Evolutionary conservation across 768 basidiomycete species (phyloP).

Genomic region (Termitomyces sp.): DNA sequence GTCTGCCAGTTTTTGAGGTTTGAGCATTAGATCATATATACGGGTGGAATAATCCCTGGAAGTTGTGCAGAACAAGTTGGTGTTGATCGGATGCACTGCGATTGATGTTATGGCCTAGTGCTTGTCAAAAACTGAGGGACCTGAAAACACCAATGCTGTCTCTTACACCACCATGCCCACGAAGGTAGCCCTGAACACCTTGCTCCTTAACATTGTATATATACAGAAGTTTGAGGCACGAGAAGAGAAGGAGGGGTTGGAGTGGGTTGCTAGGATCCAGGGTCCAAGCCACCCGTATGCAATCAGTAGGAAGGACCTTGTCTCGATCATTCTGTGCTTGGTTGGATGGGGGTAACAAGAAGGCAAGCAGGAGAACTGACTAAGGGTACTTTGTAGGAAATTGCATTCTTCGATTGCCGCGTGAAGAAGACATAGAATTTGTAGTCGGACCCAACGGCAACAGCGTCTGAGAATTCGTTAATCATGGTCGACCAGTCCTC

Average conservation of each 20-base stretch:
- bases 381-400: slow-evolving; percentile 31
- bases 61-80: slow-evolving; percentile 63
- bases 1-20: slow-evolving; percentile 16
- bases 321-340: slow-evolving; percentile 8
- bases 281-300: slow-evolving; percentile 52
- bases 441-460: slow-evolving; percentile 39
- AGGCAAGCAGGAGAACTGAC: slow-evolving; percentile 16
- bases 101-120: slow-evolving; percentile 60
- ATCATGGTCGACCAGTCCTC: slow-evolving; percentile 41
- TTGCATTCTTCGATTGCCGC: slow-evolving; percentile 21
- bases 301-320: slow-evolving; percentile 23
- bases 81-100: slow-evolving; percentile 51
- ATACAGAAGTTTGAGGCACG: slow-evolving; percentile 48
- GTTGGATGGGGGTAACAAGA: not conserved
- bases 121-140: slow-evolving; percentile 8
- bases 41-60: slow-evolving; percentile 67
- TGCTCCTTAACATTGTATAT: slow-evolving; percentile 42
- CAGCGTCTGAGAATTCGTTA: slow-evolving; percentile 41
- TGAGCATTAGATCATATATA: slow-evolving; percentile 55
- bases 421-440: slow-evolving; percentile 32
- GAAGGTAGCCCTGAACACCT: slow-evolving; percentile 39
- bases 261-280: slow-evolving; percentile 35
- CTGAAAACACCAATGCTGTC: not conserved
- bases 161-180: slow-evolving; percentile 72
- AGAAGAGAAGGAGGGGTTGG: slow-evolving; percentile 58